Conservation (phyloP, 2,329 filamentous ascomycete genomes). For the Fusarium falciforme region DNA sequence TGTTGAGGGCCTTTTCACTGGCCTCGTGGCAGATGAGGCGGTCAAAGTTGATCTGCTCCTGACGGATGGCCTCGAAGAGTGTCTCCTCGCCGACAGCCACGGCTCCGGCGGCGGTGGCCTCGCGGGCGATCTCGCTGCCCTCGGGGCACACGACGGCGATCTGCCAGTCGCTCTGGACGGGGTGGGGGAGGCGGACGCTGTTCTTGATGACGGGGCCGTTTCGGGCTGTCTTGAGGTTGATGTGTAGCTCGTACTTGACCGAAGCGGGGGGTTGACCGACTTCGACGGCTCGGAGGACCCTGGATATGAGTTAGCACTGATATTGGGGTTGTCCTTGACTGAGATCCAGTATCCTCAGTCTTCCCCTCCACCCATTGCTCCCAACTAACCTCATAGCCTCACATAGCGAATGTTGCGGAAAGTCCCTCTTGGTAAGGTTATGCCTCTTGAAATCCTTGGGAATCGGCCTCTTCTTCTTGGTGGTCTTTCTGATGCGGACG, state of each 20-base stretch:
- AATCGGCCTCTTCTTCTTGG: slow-evolving; percentile 67
- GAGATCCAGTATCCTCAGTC: background rate
- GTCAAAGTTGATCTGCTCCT: slow-evolving; percentile 87
- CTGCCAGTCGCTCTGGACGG: slow-evolving; percentile 87
- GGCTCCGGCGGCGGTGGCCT: slow-evolving; percentile 83
- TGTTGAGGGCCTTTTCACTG: slow-evolving; percentile 81
- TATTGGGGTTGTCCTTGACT: background rate
- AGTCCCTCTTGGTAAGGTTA: slow-evolving; percentile 72
- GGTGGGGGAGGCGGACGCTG: slow-evolving; percentile 87
- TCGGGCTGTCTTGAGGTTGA: slow-evolving; percentile 85
- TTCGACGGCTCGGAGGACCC: slow-evolving; percentile 92
- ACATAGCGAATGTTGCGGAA: slow-evolving; percentile 78
- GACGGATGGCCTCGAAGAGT: slow-evolving; percentile 80
- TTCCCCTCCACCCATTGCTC: background rate
- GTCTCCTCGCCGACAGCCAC: slow-evolving; percentile 86
- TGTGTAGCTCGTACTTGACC: slow-evolving; percentile 88
- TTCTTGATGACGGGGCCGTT: slow-evolving; percentile 89
- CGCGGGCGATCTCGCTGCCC: slow-evolving; percentile 76
- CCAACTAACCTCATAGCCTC: slow-evolving; percentile 88
- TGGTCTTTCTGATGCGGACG: slow-evolving; percentile 62
- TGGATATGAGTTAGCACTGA: slow-evolving; percentile 50
- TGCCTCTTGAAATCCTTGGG: slow-evolving; percentile 76
- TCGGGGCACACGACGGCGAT: slow-evolving; percentile 94
- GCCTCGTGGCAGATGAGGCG: slow-evolving; percentile 86
- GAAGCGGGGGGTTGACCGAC: slow-evolving; percentile 80